phyloP scores from a whole-genome alignment of 129 eudicot genomes.

The Artemisia tridentata region DNA sequence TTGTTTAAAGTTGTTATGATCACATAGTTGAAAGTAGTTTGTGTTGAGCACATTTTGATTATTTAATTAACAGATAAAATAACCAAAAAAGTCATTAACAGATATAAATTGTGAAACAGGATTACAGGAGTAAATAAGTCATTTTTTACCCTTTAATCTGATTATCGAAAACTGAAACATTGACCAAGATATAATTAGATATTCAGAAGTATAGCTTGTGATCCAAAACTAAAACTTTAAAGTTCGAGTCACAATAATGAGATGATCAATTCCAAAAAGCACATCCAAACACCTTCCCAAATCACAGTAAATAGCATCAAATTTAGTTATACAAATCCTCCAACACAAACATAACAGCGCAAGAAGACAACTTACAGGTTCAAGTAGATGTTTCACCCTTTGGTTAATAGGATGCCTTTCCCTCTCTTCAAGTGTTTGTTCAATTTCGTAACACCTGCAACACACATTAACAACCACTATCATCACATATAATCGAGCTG shows the following conservation, averaged over 20 bases:
- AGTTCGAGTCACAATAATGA: background rate
- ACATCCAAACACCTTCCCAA: background rate
- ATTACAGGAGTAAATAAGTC: too few species aligned
- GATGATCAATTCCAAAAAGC: background rate
- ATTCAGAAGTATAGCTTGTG: too few species aligned
- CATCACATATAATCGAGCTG: conserved; percentile 3
- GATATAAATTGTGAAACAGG: background rate
- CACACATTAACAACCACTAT: conserved; percentile 14
- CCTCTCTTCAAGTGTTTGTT: conserved; percentile 66
- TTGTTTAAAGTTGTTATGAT: background rate
- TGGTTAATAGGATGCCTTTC: conserved; percentile 91
- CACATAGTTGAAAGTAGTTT: background rate
- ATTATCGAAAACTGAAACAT: background rate
- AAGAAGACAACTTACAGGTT: conserved; percentile 48
- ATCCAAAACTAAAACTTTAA: background rate
- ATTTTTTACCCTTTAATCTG: background rate
- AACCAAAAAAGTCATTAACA: background rate
- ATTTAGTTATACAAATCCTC: background rate
- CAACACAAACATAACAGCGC: background rate
- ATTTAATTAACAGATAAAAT: background rate
- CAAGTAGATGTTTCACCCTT: conserved; percentile 63
- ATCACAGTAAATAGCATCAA: background rate
- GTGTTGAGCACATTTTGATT: background rate
- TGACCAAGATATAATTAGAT: too few species aligned
- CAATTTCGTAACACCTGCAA: conserved; percentile 74